Percentiles rank a stretch among this genome's conserved stretches.
Conservation (phyloP, 345 rosid species). For the Leavenworthia alabamica region DNA sequence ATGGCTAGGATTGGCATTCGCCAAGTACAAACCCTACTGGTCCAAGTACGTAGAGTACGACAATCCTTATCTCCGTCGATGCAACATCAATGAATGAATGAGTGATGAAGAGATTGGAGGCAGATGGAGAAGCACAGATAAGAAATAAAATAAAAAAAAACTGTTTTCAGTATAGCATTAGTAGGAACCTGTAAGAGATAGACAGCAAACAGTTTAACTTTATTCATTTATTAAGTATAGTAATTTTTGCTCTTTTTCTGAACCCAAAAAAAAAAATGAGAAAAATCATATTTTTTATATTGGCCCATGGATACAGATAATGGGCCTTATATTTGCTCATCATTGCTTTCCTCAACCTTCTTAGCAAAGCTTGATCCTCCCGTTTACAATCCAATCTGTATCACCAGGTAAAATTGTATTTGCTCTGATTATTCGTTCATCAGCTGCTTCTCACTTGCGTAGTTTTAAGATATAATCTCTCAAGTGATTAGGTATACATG, state of each 20-base stretch:
- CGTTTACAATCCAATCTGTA: not conserved
- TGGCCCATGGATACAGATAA: not conserved
- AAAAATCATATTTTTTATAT: too few relatives aligned
- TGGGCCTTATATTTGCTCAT: not conserved
- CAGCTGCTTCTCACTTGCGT: not conserved
- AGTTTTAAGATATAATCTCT: not conserved
- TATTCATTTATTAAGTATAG: too few relatives aligned
- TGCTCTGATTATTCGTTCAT: not conserved
- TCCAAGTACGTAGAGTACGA: slow-evolving; percentile 64
- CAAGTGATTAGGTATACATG: not conserved
- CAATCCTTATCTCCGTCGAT: slow-evolving; percentile 63
- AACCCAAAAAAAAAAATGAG: not conserved
- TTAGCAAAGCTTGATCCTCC: not conserved
- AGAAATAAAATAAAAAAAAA: not conserved
- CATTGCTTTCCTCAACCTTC: not conserved
- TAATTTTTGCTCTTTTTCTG: too few relatives aligned
- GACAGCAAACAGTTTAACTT: too few relatives aligned
- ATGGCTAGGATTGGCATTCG: slow-evolving; percentile 83
- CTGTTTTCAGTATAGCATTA: too few relatives aligned
- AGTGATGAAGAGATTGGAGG: too few relatives aligned
- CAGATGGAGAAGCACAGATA: too few relatives aligned
- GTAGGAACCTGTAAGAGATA: too few relatives aligned
- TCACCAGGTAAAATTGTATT: not conserved
- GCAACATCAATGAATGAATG: slow-evolving; percentile 41
- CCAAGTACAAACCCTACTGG: slow-evolving; percentile 88